Base-by-base conservation (phyloP, 768 basidiomycete species). In the Cystobasidium ongulense region DNA sequence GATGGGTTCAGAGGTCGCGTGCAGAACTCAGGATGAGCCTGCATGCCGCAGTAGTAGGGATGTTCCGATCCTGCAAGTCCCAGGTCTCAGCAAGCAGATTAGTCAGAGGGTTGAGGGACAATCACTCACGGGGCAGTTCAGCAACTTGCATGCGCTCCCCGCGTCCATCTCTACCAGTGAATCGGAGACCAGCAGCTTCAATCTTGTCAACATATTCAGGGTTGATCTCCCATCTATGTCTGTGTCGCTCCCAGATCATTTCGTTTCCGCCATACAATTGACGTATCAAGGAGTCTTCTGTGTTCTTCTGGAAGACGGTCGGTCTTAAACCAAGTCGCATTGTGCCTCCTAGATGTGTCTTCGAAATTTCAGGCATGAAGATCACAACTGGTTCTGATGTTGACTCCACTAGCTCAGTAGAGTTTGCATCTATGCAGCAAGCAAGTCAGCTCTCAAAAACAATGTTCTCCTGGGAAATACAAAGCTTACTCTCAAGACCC, bases 261-360 rank as follows among this genome's bases (percentile, higher is more conserved):
- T 84, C 85, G 1, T 84, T 85, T 21, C 89, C 89, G 17, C 89
- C 96, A 79, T 98, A 99, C 79, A 99, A 82, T 80, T 86, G 86
- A 36, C 92, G 85, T 27, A 86, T 82, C 75, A 86, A 87, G 59
- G 88, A 89, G 88, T 89, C 91, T 78, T 89, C 88, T 0, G 87
- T 88, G 15, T 83, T 85, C 10, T 84, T 81, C 72, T 89, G 86
- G 81, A 98, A 97, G 59, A 97, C 86, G 1, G 95, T 99, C 1
- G 95, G 92, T n/a, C 95, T 88, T 50, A 98, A 85, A 27, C 96
- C 96, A n/a, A 97, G 86, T 15, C 96, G 89, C 96, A 99, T 99
- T n/a, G 95, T 99, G 25, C 96, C 96, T 64, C 96, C 96, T 87
- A 98, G 92, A 76, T 98, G 93, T 15, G 94, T 97, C 80, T 89